A percentile compares a stretch with the other conserved stretches of the same genome.
Conservation (phyloP, 495 filamentous ascomycete species). For the Aspergillus coremiiformis region DNA sequence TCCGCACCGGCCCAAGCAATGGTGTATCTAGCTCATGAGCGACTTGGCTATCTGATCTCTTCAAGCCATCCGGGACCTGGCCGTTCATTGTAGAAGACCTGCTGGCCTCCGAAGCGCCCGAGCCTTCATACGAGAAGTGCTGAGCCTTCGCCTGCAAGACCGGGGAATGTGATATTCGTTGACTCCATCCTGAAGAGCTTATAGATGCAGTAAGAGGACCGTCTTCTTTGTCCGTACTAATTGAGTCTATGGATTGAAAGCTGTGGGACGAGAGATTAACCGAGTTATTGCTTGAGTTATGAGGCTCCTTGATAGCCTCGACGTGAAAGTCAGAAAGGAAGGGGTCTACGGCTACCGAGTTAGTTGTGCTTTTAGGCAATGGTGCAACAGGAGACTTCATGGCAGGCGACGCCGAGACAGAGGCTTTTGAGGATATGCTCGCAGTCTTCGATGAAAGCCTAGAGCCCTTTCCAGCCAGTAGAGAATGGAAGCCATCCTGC, state of each 20-base stretch:
- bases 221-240: slow-evolving; percentile 28
- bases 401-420: slow-evolving; percentile 37
- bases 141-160: slow-evolving; percentile 25
- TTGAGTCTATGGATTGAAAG: slow-evolving; percentile 23
- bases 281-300: slow-evolving; percentile 30
- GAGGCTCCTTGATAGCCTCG: slow-evolving; percentile 46
- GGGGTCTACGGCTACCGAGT: slow-evolving; percentile 30
- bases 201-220: slow-evolving; percentile 21
- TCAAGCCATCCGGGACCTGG: slow-evolving; percentile 20
- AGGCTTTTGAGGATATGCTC: slow-evolving; percentile 47
- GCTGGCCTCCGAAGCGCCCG: slow-evolving; percentile 10
- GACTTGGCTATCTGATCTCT: slow-evolving; percentile 25
- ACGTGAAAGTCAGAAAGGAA: slow-evolving; percentile 50
- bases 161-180: slow-evolving; percentile 30
- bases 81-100: slow-evolving; percentile 14
- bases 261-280: slow-evolving; percentile 24
- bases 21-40: slow-evolving; percentile 19
- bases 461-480: slow-evolving; percentile 39
- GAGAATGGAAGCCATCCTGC: slow-evolving; percentile 30
- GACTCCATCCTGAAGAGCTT: slow-evolving; percentile 27
- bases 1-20: slow-evolving; percentile 15
- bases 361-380: slow-evolving; percentile 40
- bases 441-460: slow-evolving; percentile 49
- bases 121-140: slow-evolving; percentile 21
- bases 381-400: slow-evolving; percentile 33